Evolutionary conservation across 176 grass and related monocot species (phyloP), one percentile per base, ranked within the genome.

Genomic region (Dendrocalamus sinicus): DNA sequence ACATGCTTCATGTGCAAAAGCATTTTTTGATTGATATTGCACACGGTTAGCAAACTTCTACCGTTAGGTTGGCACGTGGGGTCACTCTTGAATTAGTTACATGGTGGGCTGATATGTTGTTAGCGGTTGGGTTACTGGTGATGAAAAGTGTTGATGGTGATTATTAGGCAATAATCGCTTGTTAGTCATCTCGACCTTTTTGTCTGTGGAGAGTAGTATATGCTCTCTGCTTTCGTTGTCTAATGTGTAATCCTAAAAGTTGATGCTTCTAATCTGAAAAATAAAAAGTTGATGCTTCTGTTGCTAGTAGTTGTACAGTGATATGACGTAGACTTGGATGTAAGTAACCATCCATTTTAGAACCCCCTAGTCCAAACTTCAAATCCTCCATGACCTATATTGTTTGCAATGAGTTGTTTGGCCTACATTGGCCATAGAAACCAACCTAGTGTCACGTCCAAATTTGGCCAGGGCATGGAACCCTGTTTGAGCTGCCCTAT

Each of bases 381-480:
- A 67, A 51, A 48, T 81, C 8, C 23, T 28, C 2, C 46, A 26
- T 10, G 41, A 73, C 44, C 44, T 75, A 6, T 75, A 28, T 8
- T 1, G 8, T 54, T 40, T 19, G 55, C 20, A 43, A 2, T 37
- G 22, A n/a, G 37, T 6, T 44, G 30, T 23, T 53, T 67, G 61
- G 9, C 40, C 55, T 41, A 37, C 57, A 78, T 44, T 81, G 65
- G 79, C 50, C 79, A 12, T 57, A 24, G 66, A 81, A 70, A 53
- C 8, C 32, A 32, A 52, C 47, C 64, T 54, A 52, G 78, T 7
- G 32, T 52, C 14, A 6, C 59, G 62, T 9, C 24, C 62, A 37
- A 55, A 37, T 54, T 75, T 55, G 50, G 28, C 20, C 55, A 59
- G 55, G 55, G 8, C 19, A 58, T 58, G 55, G 55, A n/a, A 58